Base-by-base conservation (phyloP, 176 grass and related monocot genomes). In the Aegilops tauschii region DNA sequence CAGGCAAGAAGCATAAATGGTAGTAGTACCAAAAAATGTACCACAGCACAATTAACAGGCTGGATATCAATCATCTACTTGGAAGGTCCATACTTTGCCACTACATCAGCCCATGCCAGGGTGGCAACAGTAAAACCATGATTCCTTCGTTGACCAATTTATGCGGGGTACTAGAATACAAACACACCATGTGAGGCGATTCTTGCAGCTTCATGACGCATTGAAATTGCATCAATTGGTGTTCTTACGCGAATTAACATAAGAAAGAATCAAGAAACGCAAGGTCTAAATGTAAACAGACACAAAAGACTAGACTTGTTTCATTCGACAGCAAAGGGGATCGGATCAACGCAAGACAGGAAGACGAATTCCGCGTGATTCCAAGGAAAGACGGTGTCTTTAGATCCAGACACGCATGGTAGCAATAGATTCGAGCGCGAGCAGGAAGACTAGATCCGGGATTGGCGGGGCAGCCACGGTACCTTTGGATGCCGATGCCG, bases 401-500 rank as follows among this genome's bases (percentile, higher is more conserved):
- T 23, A 58, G 69, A 81, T 81, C 77, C 20, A 12, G 13, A 2
- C 54, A 59, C 54, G 23, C 35, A 42, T 25, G 20, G 9, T 6
- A 12, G 73, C 10, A 65, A 32, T 2, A 59, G 32, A 69, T 83
- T 61, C 42, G 54, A 18, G 50, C 50, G 50, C 50, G 50, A 1
- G 50, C 1, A 0, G 14, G 27, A 37, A 79, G 50, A 14, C 4
- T 20, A 78, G 87, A 84, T 84, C 87, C 58, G 8, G 59, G 68
- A 34, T 21, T 2, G 54, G 18, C 54, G 54, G 54, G 54, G 50
- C 5, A 5, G 1, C 0, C 5, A 54, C 23, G 69, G 16, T 92
- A 98, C 96, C 93, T 96, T 63, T 93, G 97, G 80, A 98, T 78
- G 66, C 92, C 89, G 40, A 94, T 77, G 85, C 93, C 92, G 87